These are phyloP conservation scores for Tylopilus subfusipes DNA, from an alignment of 768 basidiomycete genomes.

Conservation along the genomic window DNA sequence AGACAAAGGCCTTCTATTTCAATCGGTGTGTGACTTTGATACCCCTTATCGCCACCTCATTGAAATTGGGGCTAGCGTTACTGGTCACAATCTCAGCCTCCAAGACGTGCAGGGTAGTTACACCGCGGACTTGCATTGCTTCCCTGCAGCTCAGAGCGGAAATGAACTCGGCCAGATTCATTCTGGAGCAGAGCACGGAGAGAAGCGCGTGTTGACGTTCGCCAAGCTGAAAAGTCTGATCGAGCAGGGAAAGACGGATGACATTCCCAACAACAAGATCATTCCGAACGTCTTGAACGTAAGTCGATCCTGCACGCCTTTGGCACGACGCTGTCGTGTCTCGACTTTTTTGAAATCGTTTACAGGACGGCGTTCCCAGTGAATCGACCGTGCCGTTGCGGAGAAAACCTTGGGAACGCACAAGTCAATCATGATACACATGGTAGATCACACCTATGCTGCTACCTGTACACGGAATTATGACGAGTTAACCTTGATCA, in stretches of 20 bases:
- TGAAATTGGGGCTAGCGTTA: slow-evolving; percentile 25
- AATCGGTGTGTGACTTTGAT: slow-evolving; percentile 44
- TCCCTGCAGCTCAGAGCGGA: slow-evolving; percentile 18
- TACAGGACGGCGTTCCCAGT: slow-evolving; percentile 55
- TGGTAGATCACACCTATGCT: slow-evolving; percentile 8
- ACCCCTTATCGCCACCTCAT: slow-evolving; percentile 21
- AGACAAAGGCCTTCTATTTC: slow-evolving; percentile 68
- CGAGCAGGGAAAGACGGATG: slow-evolving; percentile 63
- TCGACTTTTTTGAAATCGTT: background rate
- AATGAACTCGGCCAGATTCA: slow-evolving; percentile 11
- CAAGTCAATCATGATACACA: slow-evolving; percentile 16
- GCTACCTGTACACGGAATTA: slow-evolving; percentile 15
- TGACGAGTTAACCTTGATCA: slow-evolving; percentile 11
- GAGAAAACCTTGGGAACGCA: slow-evolving; percentile 69
- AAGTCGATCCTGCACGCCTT: slow-evolving; percentile 21
- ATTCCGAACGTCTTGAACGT: slow-evolving; percentile 71
- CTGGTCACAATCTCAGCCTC: slow-evolving; percentile 25
- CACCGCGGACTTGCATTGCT: slow-evolving; percentile 10
- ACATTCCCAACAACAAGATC: slow-evolving; percentile 75
- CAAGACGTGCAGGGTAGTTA: slow-evolving; percentile 23
- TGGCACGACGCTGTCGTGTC: background rate
- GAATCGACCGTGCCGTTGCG: slow-evolving; percentile 46
- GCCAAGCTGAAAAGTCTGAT: slow-evolving; percentile 68
- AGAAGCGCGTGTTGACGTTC: slow-evolving; percentile 55
- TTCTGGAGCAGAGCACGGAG: slow-evolving; percentile 17